phyloP scores from a whole-genome alignment of 108 stramenopile genomes.

The Nitzschia sp. region DNA sequence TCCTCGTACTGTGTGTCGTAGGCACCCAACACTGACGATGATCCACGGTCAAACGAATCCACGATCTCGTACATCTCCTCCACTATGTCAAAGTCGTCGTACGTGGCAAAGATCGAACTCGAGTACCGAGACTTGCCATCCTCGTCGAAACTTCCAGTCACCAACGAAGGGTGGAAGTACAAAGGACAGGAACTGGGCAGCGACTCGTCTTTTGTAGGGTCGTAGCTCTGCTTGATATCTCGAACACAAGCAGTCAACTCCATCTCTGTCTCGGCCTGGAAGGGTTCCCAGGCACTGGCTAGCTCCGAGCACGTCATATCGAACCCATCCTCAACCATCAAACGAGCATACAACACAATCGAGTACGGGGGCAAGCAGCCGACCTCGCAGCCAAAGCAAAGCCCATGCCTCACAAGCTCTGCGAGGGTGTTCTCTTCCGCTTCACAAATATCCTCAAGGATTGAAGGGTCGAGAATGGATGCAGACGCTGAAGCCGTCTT shows the following conservation, averaged over 20 bases:
- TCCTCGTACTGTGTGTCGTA: conserved; percentile 46
- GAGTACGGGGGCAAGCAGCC: conserved; percentile 43
- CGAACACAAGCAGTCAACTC: conserved; percentile 28
- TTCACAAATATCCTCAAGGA: conserved; percentile 32
- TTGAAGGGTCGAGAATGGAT: conserved; percentile 14
- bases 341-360: conserved; percentile 41
- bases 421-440: conserved; percentile 37
- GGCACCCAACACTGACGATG: conserved; percentile 28
- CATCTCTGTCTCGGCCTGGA: conserved; percentile 21
- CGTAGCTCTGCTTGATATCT: conserved; percentile 13
- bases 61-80: conserved; percentile 41
- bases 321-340: conserved; percentile 31
- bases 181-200: conserved; percentile 22
- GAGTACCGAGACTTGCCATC: conserved; percentile 30
- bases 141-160: conserved; percentile 35
- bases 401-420: conserved; percentile 21
- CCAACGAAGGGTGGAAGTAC: conserved; percentile 31
- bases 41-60: conserved; percentile 25
- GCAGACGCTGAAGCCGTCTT: background rate
- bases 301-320: conserved; percentile 37
- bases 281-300: conserved; percentile 23
- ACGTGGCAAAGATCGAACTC: conserved; percentile 41
- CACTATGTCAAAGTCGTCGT: conserved; percentile 6
- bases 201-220: background rate
- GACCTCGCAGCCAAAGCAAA: conserved; percentile 28